Conservation (phyloP, 2,329 filamentous ascomycete genomes). For the Fusarium sp. region DNA sequence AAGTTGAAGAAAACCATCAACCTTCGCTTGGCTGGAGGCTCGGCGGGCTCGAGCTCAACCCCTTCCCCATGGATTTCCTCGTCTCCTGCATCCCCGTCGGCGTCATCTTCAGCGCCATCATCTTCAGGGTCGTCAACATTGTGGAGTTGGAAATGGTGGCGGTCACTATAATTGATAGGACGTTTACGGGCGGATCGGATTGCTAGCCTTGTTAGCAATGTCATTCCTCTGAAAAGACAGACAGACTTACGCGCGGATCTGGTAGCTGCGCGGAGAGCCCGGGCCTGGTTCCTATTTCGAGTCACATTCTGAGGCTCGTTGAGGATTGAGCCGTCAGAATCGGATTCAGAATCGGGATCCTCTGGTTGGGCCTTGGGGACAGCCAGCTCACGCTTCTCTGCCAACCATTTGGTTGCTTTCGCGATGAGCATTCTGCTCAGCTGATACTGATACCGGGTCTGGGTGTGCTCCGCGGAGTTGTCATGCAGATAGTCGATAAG, state of each 20-base stretch:
- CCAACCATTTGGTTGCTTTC: not conserved
- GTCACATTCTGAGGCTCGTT: not conserved
- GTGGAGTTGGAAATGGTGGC: not conserved
- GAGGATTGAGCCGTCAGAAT: not conserved
- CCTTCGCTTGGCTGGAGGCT: not conserved
- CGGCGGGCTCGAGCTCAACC: not conserved
- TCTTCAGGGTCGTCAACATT: not conserved
- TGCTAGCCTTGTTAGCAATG: not conserved
- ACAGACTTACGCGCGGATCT: not conserved
- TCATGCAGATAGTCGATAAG: not conserved
- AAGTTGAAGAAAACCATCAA: not conserved
- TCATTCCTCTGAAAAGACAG: not conserved
- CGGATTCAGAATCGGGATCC: not conserved
- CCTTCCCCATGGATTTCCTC: not conserved
- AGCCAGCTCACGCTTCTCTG: not conserved
- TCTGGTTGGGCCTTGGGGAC: too few relatives aligned
- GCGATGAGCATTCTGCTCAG: not conserved
- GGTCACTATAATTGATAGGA: not conserved
- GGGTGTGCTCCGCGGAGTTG: not conserved
- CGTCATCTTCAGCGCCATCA: not conserved
- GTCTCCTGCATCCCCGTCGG: not conserved
- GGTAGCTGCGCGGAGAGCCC: not conserved
- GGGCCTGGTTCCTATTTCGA: not conserved
- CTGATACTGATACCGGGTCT: rapidly evolving
- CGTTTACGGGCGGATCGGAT: not conserved